phyloP scores from a whole-genome alignment of 2,329 filamentous ascomycete genomes.

The Colletotrichum gigasporum region DNA sequence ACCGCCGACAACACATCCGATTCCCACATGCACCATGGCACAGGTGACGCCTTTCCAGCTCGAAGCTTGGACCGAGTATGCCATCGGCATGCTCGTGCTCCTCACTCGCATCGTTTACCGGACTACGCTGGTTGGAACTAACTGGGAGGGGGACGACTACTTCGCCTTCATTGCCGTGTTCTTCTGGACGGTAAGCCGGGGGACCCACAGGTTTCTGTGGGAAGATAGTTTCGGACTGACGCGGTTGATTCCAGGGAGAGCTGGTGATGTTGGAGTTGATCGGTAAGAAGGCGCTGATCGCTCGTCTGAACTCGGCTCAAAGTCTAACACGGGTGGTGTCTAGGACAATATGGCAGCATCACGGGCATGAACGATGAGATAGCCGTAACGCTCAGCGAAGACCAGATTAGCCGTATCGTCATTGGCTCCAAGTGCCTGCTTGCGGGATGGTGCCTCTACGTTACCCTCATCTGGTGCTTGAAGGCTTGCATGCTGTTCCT shows the following conservation, averaged over 20 bases:
- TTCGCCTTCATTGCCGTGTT: constrained; percentile 47
- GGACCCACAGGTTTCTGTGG: neutral
- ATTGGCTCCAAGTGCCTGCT: constrained; percentile 39
- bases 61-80: constrained; percentile 56
- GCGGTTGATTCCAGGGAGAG: neutral
- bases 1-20: neutral
- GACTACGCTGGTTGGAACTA: constrained; percentile 48
- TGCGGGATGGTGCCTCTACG: constrained; percentile 51
- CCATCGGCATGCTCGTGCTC: constrained; percentile 47
- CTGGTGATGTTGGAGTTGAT: constrained; percentile 20
- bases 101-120: constrained; percentile 49
- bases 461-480: constrained; percentile 51
- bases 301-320: neutral
- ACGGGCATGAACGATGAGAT: constrained; percentile 35
- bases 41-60: constrained; percentile 51
- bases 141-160: constrained; percentile 53
- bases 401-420: constrained; percentile 31
- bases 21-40: constrained; percentile 38
- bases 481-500: constrained; percentile 54
- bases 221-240: neutral
- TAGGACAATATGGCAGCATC: constrained; percentile 37
- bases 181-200: constrained; percentile 46
- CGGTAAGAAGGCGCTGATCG: constrained; percentile 1
- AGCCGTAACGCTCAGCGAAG: constrained; percentile 26
- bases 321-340: constrained; percentile 28